Conservation (phyloP, 83 land plant species). For the Picea mariana region DNA sequence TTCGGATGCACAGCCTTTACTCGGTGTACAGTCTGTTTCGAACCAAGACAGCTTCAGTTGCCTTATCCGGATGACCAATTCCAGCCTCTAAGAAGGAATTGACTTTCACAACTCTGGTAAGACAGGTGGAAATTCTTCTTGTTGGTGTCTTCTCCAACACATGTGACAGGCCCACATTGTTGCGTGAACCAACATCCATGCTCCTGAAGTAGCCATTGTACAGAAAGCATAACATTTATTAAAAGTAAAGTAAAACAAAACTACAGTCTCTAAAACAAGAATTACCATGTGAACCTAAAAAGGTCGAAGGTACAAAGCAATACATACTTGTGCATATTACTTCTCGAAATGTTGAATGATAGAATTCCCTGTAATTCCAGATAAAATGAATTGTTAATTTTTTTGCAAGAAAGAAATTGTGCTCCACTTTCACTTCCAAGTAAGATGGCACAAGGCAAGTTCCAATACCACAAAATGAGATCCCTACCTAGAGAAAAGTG, state of each 20-base stretch:
- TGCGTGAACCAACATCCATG: conserved; percentile 3
- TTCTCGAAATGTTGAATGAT: conserved; percentile 1
- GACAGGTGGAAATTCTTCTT: neutral
- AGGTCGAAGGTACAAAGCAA: neutral
- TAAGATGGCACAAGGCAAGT: neutral
- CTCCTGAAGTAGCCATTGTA: neutral
- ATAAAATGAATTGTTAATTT: conserved; percentile 7
- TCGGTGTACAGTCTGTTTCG: neutral
- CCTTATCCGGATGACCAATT: neutral
- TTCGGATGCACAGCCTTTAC: neutral
- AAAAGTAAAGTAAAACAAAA: neutral
- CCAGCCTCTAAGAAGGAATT: neutral
- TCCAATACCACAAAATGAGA: neutral
- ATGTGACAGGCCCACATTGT: neutral
- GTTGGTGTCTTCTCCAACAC: conserved; percentile 11
- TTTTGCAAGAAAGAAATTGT: neutral
- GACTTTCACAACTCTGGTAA: conserved; percentile 7
- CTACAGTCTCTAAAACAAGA: neutral
- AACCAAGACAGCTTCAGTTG: neutral
- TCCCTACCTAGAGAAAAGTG: neutral
- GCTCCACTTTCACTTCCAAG: neutral
- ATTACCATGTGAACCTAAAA: neutral
- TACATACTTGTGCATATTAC: conserved; percentile 4
- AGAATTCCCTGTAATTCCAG: conserved; percentile 9
- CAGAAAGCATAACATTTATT: neutral